phyloP scores from a whole-genome alignment of 1,284 basidiomycete species.

The Waitea zeae region DNA sequence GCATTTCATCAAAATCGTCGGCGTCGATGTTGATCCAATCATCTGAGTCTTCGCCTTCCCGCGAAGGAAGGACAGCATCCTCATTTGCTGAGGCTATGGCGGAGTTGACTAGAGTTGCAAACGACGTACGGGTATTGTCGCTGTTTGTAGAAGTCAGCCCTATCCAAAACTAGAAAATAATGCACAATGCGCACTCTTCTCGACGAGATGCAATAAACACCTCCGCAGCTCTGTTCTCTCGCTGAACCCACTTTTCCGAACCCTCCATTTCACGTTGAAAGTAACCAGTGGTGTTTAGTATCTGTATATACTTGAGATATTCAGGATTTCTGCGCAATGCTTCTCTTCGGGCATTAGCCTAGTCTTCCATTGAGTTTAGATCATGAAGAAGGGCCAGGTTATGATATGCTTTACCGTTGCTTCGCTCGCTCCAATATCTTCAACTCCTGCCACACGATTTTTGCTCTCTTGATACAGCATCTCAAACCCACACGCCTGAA shows the following conservation, averaged over 20 bases:
- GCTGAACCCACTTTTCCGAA: slow-evolving; percentile 54
- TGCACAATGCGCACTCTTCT: no score
- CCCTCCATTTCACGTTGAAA: slow-evolving; percentile 65
- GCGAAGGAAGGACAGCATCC: slow-evolving; percentile 6
- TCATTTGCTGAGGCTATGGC: slow-evolving; percentile 29
- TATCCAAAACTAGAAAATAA: no score
- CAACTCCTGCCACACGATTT: slow-evolving; percentile 21
- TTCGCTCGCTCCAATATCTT: slow-evolving; percentile 18
- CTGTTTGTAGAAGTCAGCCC: slow-evolving; percentile 20
- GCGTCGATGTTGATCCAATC: slow-evolving; percentile 58
- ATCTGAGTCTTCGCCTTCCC: slow-evolving; percentile 42
- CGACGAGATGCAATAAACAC: slow-evolving; percentile 47
- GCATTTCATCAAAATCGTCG: slow-evolving; percentile 42
- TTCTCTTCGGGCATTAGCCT: slow-evolving; percentile 48
- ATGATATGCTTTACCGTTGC: slow-evolving; percentile 26
- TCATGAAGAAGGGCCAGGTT: neutral
- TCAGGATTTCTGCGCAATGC: slow-evolving; percentile 44
- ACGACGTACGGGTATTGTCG: slow-evolving; percentile 45
- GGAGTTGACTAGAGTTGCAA: slow-evolving; percentile 50
- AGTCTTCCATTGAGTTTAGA: slow-evolving; percentile 1
- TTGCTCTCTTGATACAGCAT: slow-evolving; percentile 82
- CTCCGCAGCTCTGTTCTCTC: slow-evolving; percentile 53
- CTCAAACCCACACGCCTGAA: slow-evolving; percentile 85
- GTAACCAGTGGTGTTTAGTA: slow-evolving; percentile 46
- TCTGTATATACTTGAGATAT: slow-evolving; percentile 51